These are phyloP conservation scores for Xylaria castorea DNA, from an alignment of 495 filamentous ascomycete genomes.

Conservation along the genomic window DNA sequence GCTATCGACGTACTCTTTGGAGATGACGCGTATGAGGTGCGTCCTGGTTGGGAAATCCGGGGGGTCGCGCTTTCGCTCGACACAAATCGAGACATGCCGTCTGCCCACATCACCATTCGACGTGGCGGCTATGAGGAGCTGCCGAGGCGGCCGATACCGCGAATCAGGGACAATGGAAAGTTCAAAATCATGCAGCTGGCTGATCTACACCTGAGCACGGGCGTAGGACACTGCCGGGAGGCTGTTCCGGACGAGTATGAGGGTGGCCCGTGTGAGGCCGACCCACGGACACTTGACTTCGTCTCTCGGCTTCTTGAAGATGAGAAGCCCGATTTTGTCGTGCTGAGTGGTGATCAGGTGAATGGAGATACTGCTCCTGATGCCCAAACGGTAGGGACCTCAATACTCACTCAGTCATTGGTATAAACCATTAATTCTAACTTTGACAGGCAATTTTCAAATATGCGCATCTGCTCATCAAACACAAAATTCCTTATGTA, in stretches of 20 bases:
- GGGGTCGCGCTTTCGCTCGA: constrained; percentile 73
- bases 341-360: constrained; percentile 91
- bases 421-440: constrained; percentile 19
- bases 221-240: constrained; percentile 83
- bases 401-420: not conserved
- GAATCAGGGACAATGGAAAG: constrained; percentile 84
- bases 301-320: constrained; percentile 80
- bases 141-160: constrained; percentile 72
- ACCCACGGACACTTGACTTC: constrained; percentile 90
- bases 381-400: constrained; percentile 69
- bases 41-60: constrained; percentile 79
- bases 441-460: constrained; percentile 80
- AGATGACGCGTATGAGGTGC: constrained; percentile 88
- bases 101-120: constrained; percentile 75
- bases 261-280: constrained; percentile 85
- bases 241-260: constrained; percentile 73
- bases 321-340: constrained; percentile 89
- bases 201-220: constrained; percentile 91
- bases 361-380: constrained; percentile 93
- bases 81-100: constrained; percentile 63
- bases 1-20: constrained; percentile 92
- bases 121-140: constrained; percentile 66
- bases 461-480: constrained; percentile 82
- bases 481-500: constrained; percentile 89
- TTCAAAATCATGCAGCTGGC: constrained; percentile 97